Base-by-base conservation (phyloP, 164 flowering plant species). In the Tetracentron sinense region DNA sequence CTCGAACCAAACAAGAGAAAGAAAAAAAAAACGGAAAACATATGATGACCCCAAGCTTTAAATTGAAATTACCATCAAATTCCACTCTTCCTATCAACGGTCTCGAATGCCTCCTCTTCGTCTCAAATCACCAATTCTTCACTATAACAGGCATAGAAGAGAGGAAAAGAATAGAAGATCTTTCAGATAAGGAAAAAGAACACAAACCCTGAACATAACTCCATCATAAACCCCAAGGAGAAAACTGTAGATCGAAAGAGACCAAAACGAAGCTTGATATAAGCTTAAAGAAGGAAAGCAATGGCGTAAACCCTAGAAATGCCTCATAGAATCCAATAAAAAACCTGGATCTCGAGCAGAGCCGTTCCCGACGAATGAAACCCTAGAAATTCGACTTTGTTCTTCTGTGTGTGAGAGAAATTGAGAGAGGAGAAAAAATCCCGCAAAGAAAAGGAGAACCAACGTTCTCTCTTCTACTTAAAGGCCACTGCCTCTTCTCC, bases 311-410 rank as follows among this genome's bases (percentile, higher is more conserved):
- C 73, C 76, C 74, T 61, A 67, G 21, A 58, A 26, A 57, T 19
- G 54, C 71, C 72, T 62, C 65, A 17, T 52, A 47, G 56, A 58
- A 59, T 51, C 75, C 68, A 69, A 75, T 69, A 66, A 71, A 69
- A 69, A 72, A 69, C 71, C 75, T 69, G 75, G 76, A 76, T 76
- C 71, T 65, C 65, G 49, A 57, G 60, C 50, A 31, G 31, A 54
- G 60, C 65, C 66, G 61, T 68, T 61, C 67, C 38, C 21, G 25
- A 44, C 47, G 54, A 23, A 2, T 56, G 30, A 62, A 62, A 56
- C 52, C 67, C 56, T 60, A 61, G 52, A 58, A 62, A 8, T 8
- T 59, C 72, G 35, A 51, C 65, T 31, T 60, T 54, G 56, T 50
- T 61, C 55, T 30, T 51, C 12, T 23, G 38, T 8, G 4, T 38